Base-by-base conservation (phyloP, 2,329 filamentous ascomycete genomes). In the Pyrenochaeta sp. region DNA sequence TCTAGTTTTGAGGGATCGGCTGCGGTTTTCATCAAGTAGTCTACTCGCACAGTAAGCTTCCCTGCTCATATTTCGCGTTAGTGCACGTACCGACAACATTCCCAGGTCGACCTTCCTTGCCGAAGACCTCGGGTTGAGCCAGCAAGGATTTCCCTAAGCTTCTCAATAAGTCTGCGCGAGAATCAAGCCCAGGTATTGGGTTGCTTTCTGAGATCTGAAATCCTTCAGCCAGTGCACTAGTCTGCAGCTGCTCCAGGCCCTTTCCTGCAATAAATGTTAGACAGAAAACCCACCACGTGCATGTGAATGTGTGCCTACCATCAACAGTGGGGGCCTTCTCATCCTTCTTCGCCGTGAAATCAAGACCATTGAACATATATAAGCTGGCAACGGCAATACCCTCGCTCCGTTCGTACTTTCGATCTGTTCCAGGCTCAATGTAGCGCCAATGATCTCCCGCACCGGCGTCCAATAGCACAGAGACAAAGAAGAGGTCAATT, bases 311-410 rank as follows among this genome's bases (percentile, higher is more conserved):
- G 87, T 89, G 77, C 97, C 91, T 29, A 97, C 94, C 75, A 48
- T 71, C 67, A 17, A 71, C 68, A 36, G 63, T 94, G 90, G 70
- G 87, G 89, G 51, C 90, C 90, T 76, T 96, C 89, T 51, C 78
- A 81, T 7, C 85, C 80, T 73, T 92, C 85, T 73, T 91, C 88
- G 55, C 91, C 93, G 78, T 96, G 96, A 49, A 92, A 66, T 30
- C 93, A 91, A 31, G 84, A 12, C 51, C 81, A 77, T 96, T 96
- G 82, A 96, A 97, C 92, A 97, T 97, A 64, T 97, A 92, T 63
- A 89, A 69, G 71, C 85, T 87, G 18, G 87, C 86, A 9, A 89
- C 87, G 7, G 92, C 92, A 56, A 97, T 83, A 2, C 93, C 92
- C 74, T 97, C 94, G 53, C 92, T 97, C 35, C 94, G 86, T 50